These are phyloP conservation scores for Penicillium sp. DNA, from an alignment of 2,329 filamentous ascomycete genomes.

Conservation along the genomic window DNA sequence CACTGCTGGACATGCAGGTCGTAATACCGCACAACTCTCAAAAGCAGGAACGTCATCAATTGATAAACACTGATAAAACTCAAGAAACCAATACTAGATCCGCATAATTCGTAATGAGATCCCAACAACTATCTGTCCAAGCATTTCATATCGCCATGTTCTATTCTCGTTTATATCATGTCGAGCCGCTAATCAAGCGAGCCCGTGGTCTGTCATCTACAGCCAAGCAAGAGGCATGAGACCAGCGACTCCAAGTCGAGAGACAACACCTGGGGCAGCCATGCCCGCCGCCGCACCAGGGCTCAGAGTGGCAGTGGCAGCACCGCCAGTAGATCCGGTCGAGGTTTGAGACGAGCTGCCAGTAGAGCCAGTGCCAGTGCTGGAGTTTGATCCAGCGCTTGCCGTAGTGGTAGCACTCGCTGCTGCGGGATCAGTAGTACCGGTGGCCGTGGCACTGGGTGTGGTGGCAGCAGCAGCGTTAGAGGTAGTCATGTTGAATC, in stretches of 20 bases:
- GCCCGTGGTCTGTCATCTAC: slow-evolving; percentile 15
- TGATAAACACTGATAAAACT: background rate
- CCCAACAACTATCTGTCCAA: background rate
- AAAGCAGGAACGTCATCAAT: background rate
- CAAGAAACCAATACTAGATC: background rate
- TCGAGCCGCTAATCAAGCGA: background rate
- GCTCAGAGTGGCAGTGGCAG: slow-evolving; percentile 20
- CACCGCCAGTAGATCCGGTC: slow-evolving; percentile 3
- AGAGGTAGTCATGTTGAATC: slow-evolving; percentile 37
- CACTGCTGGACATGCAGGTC: background rate
- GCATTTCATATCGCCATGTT: background rate
- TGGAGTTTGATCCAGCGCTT: background rate
- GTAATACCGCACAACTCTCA: background rate
- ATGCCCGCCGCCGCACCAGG: slow-evolving; percentile 23
- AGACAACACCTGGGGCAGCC: slow-evolving; percentile 21
- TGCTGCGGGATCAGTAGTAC: slow-evolving; percentile 7
- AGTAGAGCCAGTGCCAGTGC: background rate
- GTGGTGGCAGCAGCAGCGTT: slow-evolving; percentile 33
- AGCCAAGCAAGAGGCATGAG: slow-evolving; percentile 36
- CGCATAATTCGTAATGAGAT: background rate
- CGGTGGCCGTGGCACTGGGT: slow-evolving; percentile 17
- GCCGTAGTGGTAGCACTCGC: slow-evolving; percentile 14
- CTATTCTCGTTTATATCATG: slow-evolving; percentile 5
- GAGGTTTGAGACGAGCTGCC: background rate
- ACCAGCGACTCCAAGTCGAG: slow-evolving; percentile 30